A percentile compares a stretch with the other conserved stretches of the same genome.
Conservation (phyloP, 441 rosid genomes). For the Gossypium lobatum region DNA sequence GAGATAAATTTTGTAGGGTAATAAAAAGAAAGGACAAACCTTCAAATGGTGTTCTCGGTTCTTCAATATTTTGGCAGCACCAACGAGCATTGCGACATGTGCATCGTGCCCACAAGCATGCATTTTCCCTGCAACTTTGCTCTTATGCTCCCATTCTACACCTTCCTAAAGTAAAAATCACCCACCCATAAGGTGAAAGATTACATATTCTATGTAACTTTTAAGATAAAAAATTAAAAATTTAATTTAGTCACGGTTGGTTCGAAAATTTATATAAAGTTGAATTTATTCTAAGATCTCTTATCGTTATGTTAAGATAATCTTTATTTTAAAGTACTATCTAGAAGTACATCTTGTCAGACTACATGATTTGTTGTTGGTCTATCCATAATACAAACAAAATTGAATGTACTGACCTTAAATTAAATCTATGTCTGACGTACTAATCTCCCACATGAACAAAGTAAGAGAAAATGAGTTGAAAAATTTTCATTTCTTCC, state of each 20-base stretch:
- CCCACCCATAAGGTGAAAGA: background rate
- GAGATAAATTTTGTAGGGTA: background rate
- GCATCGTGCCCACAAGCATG: slow-evolving; percentile 97
- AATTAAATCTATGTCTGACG: background rate
- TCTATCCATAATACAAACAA: background rate
- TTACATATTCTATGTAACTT: background rate
- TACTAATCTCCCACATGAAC: too few relatives aligned
- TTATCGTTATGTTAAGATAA: background rate
- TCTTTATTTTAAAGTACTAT: background rate
- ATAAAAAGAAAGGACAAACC: slow-evolving; percentile 23
- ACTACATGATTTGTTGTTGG: accelerated
- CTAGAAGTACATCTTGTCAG: background rate
- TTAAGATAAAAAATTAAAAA: background rate
- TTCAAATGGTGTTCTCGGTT: slow-evolving; percentile 59
- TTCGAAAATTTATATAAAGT: background rate
- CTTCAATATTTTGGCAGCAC: slow-evolving; percentile 81
- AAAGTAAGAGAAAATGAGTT: too few relatives aligned
- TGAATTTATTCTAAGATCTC: background rate
- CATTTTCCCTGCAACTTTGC: slow-evolving; percentile 76
- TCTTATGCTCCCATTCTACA: slow-evolving; percentile 76
- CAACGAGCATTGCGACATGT: slow-evolving; percentile 84
- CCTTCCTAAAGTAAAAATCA: slow-evolving; percentile 47
- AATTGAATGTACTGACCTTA: background rate
- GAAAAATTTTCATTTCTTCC: too few relatives aligned
- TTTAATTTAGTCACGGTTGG: background rate